Evolutionary conservation across 768 basidiomycete species (phyloP), one percentile per base, ranked within the genome.

Genomic region (Lentinula detonsa): DNA sequence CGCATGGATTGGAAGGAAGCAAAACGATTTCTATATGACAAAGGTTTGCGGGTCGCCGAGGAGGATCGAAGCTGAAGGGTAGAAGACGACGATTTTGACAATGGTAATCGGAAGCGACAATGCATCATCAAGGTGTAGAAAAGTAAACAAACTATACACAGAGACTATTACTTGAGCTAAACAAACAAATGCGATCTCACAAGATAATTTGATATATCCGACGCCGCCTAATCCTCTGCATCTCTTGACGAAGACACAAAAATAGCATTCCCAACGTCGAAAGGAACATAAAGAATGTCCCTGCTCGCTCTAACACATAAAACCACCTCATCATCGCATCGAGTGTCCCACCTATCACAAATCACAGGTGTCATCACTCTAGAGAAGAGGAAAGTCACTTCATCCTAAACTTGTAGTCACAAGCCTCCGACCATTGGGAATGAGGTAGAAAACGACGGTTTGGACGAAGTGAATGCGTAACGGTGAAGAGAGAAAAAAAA

Each of bases 1-100:
- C 75, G 91, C 58, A 88, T 93, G 84, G 69, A 64, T 1, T 93
- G 90, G 90, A 73, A 78, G 55, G 85, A 85, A 53, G 87, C 79
- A 2, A 70, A 67, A 45, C 51, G 34, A 43, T 74, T 78, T 39
- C 48, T 48, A 48, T 9, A 18, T 56, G 54, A 39, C 10, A 31
- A 48, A n/a, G n/a, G 23, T n/a, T 13, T 9, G 18, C 34, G 21
- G 10, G 34, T 3, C 4, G 6, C 31, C 4, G 31, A 16, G 31
- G 33, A 4, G 16, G 9, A 39, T 53, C 33, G 52, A 28, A 51
- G 21, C 21, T 4, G 13, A 28, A 28, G 28, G 28, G 28, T 28
- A 0, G 28, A 3, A 28, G 28, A 28, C 28, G 28, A 28, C 28
- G 3, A 28, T 28, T 28, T 28, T 3, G 28, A 28, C 28, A 28